Percentiles rank a stretch among this genome's conserved stretches.
Conservation (phyloP, 768 basidiomycete species). For the Leccinum sublutescens region DNA sequence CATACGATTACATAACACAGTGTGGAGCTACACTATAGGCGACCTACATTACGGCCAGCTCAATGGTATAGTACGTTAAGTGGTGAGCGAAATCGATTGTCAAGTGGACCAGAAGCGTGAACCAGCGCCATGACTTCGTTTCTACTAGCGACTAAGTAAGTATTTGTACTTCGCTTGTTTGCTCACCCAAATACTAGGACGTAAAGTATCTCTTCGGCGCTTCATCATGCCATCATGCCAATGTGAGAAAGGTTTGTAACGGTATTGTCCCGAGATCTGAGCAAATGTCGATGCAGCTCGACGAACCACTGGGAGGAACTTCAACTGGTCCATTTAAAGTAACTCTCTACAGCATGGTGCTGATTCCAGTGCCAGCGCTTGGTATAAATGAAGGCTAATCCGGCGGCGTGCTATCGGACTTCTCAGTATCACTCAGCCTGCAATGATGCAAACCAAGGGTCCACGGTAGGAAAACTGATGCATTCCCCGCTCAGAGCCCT, state of each 20-base stretch:
- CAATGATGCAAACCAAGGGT: not conserved
- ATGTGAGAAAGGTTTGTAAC: not conserved
- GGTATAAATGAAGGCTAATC: slow-evolving; percentile 1
- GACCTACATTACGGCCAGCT: not conserved
- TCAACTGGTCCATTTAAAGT: not conserved
- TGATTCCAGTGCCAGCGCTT: slow-evolving; percentile 13
- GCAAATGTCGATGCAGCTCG: not conserved
- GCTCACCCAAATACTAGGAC: not conserved
- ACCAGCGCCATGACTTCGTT: not conserved
- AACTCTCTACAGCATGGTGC: slow-evolving; percentile 24
- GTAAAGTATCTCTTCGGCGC: not conserved
- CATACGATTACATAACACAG: slow-evolving; percentile 15
- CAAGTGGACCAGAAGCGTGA: not conserved
- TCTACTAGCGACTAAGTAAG: not conserved
- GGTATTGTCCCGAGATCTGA: not conserved
- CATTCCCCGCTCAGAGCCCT: not conserved
- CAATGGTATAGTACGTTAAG: not conserved
- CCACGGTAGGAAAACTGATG: not conserved
- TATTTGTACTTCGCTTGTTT: not conserved
- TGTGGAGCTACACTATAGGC: not conserved
- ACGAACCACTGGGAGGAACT: not conserved
- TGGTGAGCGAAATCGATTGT: not conserved
- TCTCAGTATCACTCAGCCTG: not conserved
- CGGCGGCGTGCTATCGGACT: not conserved
- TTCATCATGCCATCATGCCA: not conserved